Conservation (phyloP, 2,329 filamentous ascomycete species). For the Cladosporium sp. region DNA sequence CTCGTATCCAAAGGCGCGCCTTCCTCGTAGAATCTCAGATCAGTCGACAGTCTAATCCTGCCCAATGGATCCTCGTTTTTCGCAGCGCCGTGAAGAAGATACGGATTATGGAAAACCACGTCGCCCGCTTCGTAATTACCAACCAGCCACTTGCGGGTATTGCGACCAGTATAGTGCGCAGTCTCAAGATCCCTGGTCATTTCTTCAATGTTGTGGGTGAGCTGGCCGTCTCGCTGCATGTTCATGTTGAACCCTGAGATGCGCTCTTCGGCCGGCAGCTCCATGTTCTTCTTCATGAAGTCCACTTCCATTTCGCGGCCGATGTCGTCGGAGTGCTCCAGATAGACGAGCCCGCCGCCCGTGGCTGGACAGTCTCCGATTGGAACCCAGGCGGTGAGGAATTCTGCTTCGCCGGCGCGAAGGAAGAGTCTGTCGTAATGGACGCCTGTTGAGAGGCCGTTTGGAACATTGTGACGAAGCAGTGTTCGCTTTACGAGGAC, state of each 20-base stretch:
- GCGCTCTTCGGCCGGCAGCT: slow-evolving; percentile 34
- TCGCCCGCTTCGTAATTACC: slow-evolving; percentile 53
- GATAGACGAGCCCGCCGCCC: slow-evolving; percentile 42
- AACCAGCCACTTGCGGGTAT: slow-evolving; percentile 43
- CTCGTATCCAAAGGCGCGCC: slow-evolving; percentile 31
- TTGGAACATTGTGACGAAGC: slow-evolving; percentile 38
- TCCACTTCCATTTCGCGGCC: slow-evolving; percentile 38
- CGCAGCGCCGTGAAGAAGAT: slow-evolving; percentile 38
- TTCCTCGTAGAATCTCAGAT: slow-evolving; percentile 41
- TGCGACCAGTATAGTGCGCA: background rate
- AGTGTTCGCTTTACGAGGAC: slow-evolving; percentile 34
- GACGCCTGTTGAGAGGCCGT: slow-evolving; percentile 35
- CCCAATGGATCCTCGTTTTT: slow-evolving; percentile 38
- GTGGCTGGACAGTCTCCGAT: slow-evolving; percentile 36
- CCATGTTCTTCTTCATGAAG: slow-evolving; percentile 29
- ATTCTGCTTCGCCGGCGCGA: slow-evolving; percentile 33
- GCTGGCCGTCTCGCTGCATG: slow-evolving; percentile 27
- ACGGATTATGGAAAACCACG: slow-evolving; percentile 45
- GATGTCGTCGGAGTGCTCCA: slow-evolving; percentile 35
- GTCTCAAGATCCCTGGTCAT: slow-evolving; percentile 14
- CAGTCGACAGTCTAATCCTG: slow-evolving; percentile 39
- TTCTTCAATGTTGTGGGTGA: slow-evolving; percentile 21
- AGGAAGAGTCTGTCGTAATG: slow-evolving; percentile 44
- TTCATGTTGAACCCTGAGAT: slow-evolving; percentile 37
- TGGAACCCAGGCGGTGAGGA: slow-evolving; percentile 33